A percentile compares a stretch with the other conserved stretches of the same genome.
Evolutionary conservation across 1,139 yeast genomes (phyloP).

Genomic region (Meyerozyma sp.): DNA sequence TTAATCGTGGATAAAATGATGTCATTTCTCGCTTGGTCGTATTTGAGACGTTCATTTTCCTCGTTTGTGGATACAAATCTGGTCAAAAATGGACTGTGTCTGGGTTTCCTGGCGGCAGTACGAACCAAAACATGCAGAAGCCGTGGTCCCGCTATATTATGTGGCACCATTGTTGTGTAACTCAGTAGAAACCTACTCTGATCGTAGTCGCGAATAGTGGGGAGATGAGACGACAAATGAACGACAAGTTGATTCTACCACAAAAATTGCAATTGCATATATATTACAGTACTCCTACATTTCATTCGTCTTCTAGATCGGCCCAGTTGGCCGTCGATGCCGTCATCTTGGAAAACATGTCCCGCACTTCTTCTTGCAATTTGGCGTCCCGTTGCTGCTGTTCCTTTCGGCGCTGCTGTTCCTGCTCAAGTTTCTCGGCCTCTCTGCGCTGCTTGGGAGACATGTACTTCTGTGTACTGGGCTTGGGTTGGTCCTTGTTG

Average conservation of each 20-base stretch:
- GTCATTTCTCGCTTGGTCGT: background rate
- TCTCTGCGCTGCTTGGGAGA: slow-evolving; percentile 11
- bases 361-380: slow-evolving; percentile 23
- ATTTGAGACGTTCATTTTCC: background rate
- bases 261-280: too few species aligned
- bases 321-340: slow-evolving; percentile 32
- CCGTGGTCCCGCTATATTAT: too few species aligned
- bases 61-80: background rate
- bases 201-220: too few species aligned
- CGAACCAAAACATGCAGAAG: background rate
- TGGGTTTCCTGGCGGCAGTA: background rate
- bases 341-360: slow-evolving; percentile 27
- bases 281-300: background rate
- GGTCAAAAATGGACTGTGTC: background rate
- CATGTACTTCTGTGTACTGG: slow-evolving; percentile 5
- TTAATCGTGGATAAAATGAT: background rate
- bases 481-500: background rate
- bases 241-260: too few species aligned
- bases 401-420: slow-evolving; percentile 8
- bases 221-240: too few species aligned
- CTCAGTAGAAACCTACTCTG: too few species aligned
- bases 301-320: slow-evolving; percentile 17
- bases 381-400: slow-evolving; percentile 14
- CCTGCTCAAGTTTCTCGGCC: slow-evolving; percentile 7
- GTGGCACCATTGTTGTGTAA: too few species aligned